phyloP scores from a whole-genome alignment of 164 flowering plant genomes.

The Magnolia kwangsiensis region DNA sequence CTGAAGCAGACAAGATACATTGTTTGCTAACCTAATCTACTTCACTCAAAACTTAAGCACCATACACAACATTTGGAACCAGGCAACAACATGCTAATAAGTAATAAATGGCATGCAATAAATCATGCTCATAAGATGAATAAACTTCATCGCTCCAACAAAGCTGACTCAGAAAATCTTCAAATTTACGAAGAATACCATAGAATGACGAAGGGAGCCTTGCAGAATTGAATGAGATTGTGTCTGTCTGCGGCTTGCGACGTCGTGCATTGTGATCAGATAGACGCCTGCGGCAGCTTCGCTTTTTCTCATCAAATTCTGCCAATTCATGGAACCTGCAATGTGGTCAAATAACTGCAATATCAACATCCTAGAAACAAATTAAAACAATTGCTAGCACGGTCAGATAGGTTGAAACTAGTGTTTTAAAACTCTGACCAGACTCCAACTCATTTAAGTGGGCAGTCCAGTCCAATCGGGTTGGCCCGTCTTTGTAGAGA shows the following conservation, averaged over 20 bases:
- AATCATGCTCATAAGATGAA: neutral
- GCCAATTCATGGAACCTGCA: constrained; percentile 72
- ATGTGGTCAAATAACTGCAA: constrained; percentile 10
- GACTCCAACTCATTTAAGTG: neutral
- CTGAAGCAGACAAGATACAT: too few species aligned
- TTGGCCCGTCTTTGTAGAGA: neutral
- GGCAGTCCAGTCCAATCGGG: too few species aligned
- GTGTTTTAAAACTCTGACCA: neutral
- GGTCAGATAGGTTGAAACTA: neutral
- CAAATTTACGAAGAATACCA: constrained; percentile 35
- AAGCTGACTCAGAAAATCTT: neutral
- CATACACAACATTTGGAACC: too few species aligned
- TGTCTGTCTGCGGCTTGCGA: constrained; percentile 66
- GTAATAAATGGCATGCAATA: too few species aligned
- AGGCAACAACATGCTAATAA: too few species aligned
- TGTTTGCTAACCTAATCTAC: too few species aligned
- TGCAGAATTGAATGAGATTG: constrained; percentile 42
- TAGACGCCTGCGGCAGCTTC: constrained; percentile 82
- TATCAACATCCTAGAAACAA: constrained; percentile 1
- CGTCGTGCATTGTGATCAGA: constrained; percentile 91
- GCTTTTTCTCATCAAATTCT: constrained; percentile 80
- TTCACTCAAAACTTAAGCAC: too few species aligned
- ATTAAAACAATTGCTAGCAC: neutral
- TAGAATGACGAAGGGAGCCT: constrained; percentile 43
- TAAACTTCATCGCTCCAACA: neutral